phyloP scores from a whole-genome alignment of 108 stramenopile species.

The Thalassiosira profunda region DNA sequence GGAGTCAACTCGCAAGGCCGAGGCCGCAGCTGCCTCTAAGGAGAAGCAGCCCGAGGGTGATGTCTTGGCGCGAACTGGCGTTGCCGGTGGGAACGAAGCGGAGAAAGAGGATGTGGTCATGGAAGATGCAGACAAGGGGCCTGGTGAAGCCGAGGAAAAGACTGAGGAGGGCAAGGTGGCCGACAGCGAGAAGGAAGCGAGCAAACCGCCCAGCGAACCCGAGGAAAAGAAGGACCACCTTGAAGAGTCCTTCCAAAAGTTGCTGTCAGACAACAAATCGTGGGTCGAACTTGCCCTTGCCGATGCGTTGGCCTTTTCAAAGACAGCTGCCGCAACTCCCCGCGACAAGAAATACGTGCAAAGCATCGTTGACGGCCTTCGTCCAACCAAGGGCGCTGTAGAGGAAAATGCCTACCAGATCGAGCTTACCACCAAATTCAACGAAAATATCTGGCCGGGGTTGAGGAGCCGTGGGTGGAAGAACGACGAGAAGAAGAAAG shows the following conservation, averaged over 20 bases:
- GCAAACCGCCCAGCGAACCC: constrained; percentile 24
- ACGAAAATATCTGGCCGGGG: constrained; percentile 63
- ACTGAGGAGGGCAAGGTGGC: too few relatives aligned
- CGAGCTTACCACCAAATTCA: constrained; percentile 30
- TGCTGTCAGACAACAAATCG: constrained; percentile 26
- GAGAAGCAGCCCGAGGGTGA: constrained; percentile 40
- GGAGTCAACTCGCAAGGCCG: constrained; percentile 36
- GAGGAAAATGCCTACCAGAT: constrained; percentile 18
- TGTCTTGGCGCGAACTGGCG: constrained; percentile 29
- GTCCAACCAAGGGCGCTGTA: not conserved
- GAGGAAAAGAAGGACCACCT: constrained; percentile 13
- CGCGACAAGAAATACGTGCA: constrained; percentile 20
- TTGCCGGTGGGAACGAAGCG: not conserved
- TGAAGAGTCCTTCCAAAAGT: constrained; percentile 20
- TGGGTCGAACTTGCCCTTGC: constrained; percentile 52
- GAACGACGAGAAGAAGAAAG: constrained; percentile 25
- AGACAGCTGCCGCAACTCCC: constrained; percentile 34
- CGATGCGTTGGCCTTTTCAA: constrained; percentile 58
- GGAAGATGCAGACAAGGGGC: constrained; percentile 22
- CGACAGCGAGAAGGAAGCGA: too few relatives aligned
- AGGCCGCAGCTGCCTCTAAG: constrained; percentile 36
- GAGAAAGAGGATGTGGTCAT: not conserved
- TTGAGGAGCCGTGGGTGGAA: constrained; percentile 80
- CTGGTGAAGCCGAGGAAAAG: not conserved
- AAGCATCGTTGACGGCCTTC: constrained; percentile 23